These are phyloP conservation scores for Cutaneotrichosporon sp. DNA, from an alignment of 1,284 basidiomycete genomes.

Conservation along the genomic window DNA sequence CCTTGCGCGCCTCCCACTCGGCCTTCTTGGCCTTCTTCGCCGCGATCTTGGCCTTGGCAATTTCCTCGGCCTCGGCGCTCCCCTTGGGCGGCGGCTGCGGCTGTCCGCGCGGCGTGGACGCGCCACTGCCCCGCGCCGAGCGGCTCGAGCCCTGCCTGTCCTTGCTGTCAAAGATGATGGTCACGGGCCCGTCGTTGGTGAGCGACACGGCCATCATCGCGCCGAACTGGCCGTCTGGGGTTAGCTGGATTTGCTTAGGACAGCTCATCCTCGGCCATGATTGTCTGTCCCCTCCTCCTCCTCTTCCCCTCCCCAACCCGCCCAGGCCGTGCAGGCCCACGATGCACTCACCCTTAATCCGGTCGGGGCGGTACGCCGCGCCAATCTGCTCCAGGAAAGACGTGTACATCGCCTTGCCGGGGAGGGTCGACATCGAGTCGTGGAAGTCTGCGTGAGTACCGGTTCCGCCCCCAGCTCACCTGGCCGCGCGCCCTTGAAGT, in stretches of 20 bases:
- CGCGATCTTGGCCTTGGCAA: constrained; percentile 20
- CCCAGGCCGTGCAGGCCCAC: too few relatives aligned
- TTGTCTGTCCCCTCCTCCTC: not conserved
- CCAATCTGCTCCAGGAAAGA: constrained; percentile 70
- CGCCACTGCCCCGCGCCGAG: constrained; percentile 8
- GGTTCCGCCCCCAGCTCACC: constrained; percentile 22
- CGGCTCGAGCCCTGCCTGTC: constrained; percentile 16
- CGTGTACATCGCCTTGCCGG: constrained; percentile 70
- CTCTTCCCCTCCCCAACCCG: not conserved
- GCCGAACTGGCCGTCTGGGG: constrained; percentile 69
- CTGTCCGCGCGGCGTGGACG: constrained; percentile 14
- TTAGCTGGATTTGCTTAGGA: constrained; percentile 11
- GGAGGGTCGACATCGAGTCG: constrained; percentile 72
- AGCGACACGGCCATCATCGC: constrained; percentile 90
- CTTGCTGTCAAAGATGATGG: constrained; percentile 68
- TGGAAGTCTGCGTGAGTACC: constrained; percentile 69
- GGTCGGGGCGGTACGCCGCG: constrained; percentile 66
- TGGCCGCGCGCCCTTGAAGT: constrained; percentile 81
- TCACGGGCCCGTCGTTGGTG: constrained; percentile 84
- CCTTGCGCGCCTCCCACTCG: constrained; percentile 18
- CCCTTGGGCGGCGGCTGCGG: constrained; percentile 8
- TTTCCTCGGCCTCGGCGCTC: constrained; percentile 12
- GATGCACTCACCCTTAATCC: constrained; percentile 67
- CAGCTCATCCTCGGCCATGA: not conserved
- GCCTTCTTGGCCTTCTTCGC: constrained; percentile 23